Evolutionary conservation across 176 grass and related monocot species (phyloP), one percentile per base, ranked within the genome.

Genomic region (Pharus latifolius): DNA sequence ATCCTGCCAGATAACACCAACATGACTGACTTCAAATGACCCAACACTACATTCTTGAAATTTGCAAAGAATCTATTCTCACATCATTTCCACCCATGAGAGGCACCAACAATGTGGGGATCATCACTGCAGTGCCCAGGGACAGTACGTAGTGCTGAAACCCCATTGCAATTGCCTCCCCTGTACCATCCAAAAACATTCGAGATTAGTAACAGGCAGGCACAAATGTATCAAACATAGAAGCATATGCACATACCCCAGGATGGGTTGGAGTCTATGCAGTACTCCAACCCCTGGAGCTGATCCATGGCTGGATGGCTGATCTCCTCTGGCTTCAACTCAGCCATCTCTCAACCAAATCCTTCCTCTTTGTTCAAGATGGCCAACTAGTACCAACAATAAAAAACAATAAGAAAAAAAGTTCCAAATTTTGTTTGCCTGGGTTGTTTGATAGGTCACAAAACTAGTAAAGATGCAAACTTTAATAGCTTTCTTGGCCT

Each of bases 251-350:
- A 33, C 38, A 43, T 68, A 92, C 90, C 81, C 91, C 91, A 95
- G 37, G 91, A 87, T 4, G 91, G 91, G 43, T 95, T 95, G 67
- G 91, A 95, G 56, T 95, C 86, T 69, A 90, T 82, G 80, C 91
- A 95, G 66, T 90, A 95, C 68, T 90, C 86, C 45, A 95, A 38
- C 0, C 91, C 91, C 42, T 79, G 87, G 5, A 95, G 67, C 46
- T 90, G 91, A 44, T 95, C 91, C 91, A 95, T 89, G 37, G 91
- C 80, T 26, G 76, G 83, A 70, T 90, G 86, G 56, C 54, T 65
- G 35, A 87, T 80, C 65, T 87, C 91, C 56, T 95, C 91, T 63
- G 80, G 67, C 50, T 90, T 95, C 72, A 90, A 63, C 27, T 90
- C 83, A 27, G 72, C 63, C 86, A 90, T 84, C 40, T 85, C 82